Conservation (phyloP, 192 early-diverging fungal species). For the Linnemannia hyalina region DNA sequence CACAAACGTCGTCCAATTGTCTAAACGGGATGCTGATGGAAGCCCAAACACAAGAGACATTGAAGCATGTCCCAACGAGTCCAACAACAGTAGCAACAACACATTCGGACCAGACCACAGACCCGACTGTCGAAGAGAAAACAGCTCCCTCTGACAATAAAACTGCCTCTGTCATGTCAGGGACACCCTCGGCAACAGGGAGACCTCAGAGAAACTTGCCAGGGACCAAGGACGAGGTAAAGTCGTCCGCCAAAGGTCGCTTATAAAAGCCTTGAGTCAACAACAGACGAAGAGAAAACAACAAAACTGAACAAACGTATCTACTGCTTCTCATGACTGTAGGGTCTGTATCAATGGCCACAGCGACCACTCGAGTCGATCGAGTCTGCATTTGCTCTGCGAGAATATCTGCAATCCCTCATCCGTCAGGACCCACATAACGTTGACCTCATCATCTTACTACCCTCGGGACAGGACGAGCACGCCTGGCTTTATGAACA, state of each 20-base stretch:
- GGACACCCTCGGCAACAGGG: background rate
- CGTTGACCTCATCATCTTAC: slow-evolving; percentile 67
- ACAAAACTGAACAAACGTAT: background rate
- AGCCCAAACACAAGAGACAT: slow-evolving; percentile 34
- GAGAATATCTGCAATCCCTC: slow-evolving; percentile 84
- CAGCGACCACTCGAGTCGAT: slow-evolving; percentile 69
- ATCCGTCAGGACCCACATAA: slow-evolving; percentile 76
- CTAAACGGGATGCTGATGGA: slow-evolving; percentile 44
- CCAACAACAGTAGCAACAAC: background rate
- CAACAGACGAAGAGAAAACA: background rate
- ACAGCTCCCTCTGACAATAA: background rate
- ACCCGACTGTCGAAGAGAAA: background rate
- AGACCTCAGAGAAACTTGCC: slow-evolving; percentile 39
- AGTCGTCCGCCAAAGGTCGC: too few species aligned
- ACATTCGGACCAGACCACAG: background rate
- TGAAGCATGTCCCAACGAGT: slow-evolving; percentile 20
- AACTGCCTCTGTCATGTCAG: background rate
- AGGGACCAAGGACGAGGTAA: slow-evolving; percentile 53
- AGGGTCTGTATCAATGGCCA: slow-evolving; percentile 66
- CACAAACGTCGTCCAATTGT: background rate
- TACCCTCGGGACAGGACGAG: slow-evolving; percentile 73
- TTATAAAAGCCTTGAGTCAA: background rate
- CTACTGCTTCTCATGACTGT: background rate
- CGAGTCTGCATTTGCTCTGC: slow-evolving; percentile 78
- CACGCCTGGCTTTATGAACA: slow-evolving; percentile 93